These are phyloP conservation scores for Pulveroboletus sp. DNA, from an alignment of 768 basidiomycete species.

Conservation along the genomic window DNA sequence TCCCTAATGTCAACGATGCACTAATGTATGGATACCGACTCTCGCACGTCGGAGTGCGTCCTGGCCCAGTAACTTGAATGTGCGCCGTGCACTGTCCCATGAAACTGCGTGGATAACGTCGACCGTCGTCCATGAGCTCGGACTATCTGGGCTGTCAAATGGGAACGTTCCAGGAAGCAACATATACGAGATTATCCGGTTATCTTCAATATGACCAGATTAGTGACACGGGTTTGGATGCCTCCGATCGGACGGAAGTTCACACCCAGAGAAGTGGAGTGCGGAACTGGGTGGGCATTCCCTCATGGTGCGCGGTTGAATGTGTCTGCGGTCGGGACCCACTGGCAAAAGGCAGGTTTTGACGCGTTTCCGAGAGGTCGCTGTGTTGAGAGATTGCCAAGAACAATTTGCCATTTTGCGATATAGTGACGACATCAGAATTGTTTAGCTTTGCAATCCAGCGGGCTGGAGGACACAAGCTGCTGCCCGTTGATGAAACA, in stretches of 20 bases:
- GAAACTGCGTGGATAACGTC: background rate
- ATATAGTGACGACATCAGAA: too few species aligned
- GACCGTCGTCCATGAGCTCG: background rate
- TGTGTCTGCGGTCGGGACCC: background rate
- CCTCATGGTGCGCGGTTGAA: too few species aligned
- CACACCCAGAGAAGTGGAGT: background rate
- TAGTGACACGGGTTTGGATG: background rate
- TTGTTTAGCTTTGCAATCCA: too few species aligned
- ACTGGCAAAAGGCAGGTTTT: background rate
- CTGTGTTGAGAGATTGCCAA: background rate
- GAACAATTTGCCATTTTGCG: too few species aligned
- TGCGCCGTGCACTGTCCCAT: too few species aligned
- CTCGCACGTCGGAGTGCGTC: too few species aligned
- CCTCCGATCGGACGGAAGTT: slow-evolving; percentile 1
- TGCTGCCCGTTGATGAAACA: background rate
- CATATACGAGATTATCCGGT: slow-evolving; percentile 11
- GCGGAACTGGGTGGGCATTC: too few species aligned
- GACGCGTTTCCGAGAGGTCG: background rate
- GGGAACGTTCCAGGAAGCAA: background rate
- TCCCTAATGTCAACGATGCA: too few species aligned
- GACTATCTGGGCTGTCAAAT: background rate
- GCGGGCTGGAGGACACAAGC: background rate
- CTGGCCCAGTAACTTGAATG: too few species aligned
- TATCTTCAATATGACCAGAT: background rate
- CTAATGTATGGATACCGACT: too few species aligned